Evolutionary conservation across 306 rosid species (phyloP), one percentile per base, ranked within the genome.

Genomic region (Prunus fruticosa): DNA sequence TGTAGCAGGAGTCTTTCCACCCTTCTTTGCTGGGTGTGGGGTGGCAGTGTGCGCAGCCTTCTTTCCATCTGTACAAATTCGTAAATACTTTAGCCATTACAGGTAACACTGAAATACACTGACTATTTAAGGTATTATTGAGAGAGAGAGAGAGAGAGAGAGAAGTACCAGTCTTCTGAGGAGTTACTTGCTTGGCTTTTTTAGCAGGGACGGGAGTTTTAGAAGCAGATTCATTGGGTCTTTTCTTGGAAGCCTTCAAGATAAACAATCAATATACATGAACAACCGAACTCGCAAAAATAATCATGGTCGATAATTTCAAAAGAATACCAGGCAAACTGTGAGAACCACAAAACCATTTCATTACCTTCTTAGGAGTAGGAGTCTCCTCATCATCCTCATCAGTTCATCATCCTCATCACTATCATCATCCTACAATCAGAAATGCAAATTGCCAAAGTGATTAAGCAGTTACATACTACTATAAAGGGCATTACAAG

Each of bases 151-250:
- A 4, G 66, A n/a, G 30, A 28, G 45, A 38, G 12, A 27, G 4
- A n/a, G n/a, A n/a, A n/a, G 84, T 73, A 94, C 98, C 98, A 27
- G 84, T 80, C 83, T 95, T 95, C 45, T 86, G 89, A 30, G 97
- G 91, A 38, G 97, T 81, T 23, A 77, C 86, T 72, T 79, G 27
- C 64, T 95, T 95, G 6, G 92, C 82, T 77, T 92, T 95, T 75
- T 95, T 95, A 27, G 85, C 20, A 64, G 96, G 25, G 56, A 88
- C 81, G 0, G 96, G 96, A 32, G 92, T 95, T 81, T 88, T 89
- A 0, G 80, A 8, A 51, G 90, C 91, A 71, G 97, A 84, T 0
- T 84, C 97, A 56, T 83, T 86, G 20, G 86, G 20, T 51, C 97
- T 95, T 78, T 95, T 95, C 89, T 92, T 92, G 52, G 61, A 14